phyloP scores from a whole-genome alignment of 345 rosid species.

The Kernera saxatilis region DNA sequence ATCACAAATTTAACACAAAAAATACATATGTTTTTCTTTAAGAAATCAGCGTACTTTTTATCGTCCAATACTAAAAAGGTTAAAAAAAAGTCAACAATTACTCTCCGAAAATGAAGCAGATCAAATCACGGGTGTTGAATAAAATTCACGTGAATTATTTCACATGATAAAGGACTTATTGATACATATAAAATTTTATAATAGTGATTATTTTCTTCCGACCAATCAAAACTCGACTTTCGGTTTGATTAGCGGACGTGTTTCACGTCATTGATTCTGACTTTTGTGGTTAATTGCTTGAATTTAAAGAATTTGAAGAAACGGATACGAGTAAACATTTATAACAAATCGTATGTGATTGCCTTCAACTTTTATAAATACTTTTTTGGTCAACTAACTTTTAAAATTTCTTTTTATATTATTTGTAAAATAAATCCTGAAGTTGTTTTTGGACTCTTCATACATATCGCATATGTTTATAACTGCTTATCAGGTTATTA shows the following conservation, averaged over 20 bases:
- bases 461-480: no score
- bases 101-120: not conserved
- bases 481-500: no score
- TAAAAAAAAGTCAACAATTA: not conserved
- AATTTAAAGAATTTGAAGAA: no score
- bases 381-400: not conserved
- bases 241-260: not conserved
- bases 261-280: not conserved
- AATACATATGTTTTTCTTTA: no score
- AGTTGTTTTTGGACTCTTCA: no score
- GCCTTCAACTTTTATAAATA: not conserved
- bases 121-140: constrained; percentile 11
- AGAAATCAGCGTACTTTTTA: not conserved
- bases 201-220: not conserved
- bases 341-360: not conserved
- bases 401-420: not conserved
- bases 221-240: not conserved
- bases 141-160: not conserved
- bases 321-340: not conserved
- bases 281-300: not conserved
- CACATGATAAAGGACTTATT: not conserved
- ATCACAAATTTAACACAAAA: not conserved
- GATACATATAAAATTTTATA: not conserved
- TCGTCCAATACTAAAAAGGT: not conserved
- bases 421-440: no score